Evolutionary conservation across 805 yeast species (phyloP).

Genomic region (Barnettozyma pratensis): DNA sequence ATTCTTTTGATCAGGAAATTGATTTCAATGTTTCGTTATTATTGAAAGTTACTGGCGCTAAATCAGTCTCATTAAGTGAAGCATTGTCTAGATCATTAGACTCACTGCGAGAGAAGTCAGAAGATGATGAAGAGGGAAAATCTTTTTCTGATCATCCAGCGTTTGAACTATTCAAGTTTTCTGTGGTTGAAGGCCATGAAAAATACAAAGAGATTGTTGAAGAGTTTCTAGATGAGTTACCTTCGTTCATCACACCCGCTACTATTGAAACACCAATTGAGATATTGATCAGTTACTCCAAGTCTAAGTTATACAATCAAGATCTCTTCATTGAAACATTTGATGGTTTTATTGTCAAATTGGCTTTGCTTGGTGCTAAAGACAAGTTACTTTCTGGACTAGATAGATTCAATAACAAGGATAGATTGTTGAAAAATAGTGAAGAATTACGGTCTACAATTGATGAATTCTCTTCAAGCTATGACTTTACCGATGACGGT

Average conservation of each 20-base stretch:
- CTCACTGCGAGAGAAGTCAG: conserved; percentile 15
- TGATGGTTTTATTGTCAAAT: conserved; percentile 25
- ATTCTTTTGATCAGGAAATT: conserved; percentile 8
- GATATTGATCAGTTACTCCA: conserved; percentile 29
- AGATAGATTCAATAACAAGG: conserved; percentile 26
- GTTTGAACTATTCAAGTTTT: conserved; percentile 25
- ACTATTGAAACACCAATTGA: conserved; percentile 29
- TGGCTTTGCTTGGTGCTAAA: conserved; percentile 17
- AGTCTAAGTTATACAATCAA: conserved; percentile 20
- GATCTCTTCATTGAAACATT: conserved; percentile 26
- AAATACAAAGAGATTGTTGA: conserved; percentile 26
- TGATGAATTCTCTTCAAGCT: conserved; percentile 20
- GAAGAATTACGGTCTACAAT: conserved; percentile 19
- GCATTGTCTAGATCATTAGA: conserved; percentile 16
- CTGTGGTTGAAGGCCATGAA: conserved; percentile 21
- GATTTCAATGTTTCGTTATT: conserved; percentile 6
- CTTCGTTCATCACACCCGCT: conserved; percentile 27
- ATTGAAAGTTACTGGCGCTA: conserved; percentile 10
- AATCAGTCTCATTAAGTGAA: conserved; percentile 9
- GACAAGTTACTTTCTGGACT: conserved; percentile 29
- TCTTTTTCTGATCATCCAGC: conserved; percentile 19
- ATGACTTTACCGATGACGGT: conserved; percentile 24
- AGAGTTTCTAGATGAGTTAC: conserved; percentile 30
- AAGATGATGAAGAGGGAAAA: conserved; percentile 18
- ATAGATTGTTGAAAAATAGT: conserved; percentile 16